These are phyloP conservation scores for Mesembryanthemum crystallinum DNA, from an alignment of 148 eudicot genomes.

Conservation along the genomic window DNA sequence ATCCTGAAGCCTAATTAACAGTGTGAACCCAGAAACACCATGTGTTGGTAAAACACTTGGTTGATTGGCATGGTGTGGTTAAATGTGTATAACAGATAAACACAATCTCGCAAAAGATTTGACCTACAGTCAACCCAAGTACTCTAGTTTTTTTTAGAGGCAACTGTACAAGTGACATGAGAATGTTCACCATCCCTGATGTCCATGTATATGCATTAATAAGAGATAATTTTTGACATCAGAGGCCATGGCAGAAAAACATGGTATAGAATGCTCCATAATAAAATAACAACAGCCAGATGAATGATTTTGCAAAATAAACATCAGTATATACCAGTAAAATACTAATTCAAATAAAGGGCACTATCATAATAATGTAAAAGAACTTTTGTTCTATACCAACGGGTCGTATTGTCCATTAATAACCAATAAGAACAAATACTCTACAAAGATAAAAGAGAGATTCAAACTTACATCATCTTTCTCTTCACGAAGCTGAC, in stretches of 20 bases:
- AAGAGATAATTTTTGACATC: too few species aligned
- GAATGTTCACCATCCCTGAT: neutral
- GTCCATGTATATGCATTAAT: neutral
- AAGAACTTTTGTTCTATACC: neutral
- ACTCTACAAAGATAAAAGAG: neutral
- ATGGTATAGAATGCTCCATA: neutral
- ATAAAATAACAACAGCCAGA: neutral
- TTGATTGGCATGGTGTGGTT: neutral
- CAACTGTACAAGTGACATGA: neutral
- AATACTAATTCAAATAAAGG: neutral
- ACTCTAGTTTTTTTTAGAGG: neutral
- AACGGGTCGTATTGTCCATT: neutral
- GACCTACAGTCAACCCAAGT: neutral
- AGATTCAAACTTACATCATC: constrained; percentile 62
- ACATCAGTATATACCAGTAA: neutral
- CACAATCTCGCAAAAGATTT: neutral
- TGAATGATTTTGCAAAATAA: neutral
- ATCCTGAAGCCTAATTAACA: too few species aligned
- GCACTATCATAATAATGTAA: neutral
- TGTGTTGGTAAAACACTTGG: neutral
- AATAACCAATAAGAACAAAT: neutral
- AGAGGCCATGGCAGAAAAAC: neutral
- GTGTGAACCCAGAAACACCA: too few species aligned
- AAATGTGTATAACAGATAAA: neutral
- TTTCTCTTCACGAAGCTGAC: constrained; percentile 66